Conservation (phyloP, 2,329 filamentous ascomycete genomes). For the Trichoderma endophyticum region DNA sequence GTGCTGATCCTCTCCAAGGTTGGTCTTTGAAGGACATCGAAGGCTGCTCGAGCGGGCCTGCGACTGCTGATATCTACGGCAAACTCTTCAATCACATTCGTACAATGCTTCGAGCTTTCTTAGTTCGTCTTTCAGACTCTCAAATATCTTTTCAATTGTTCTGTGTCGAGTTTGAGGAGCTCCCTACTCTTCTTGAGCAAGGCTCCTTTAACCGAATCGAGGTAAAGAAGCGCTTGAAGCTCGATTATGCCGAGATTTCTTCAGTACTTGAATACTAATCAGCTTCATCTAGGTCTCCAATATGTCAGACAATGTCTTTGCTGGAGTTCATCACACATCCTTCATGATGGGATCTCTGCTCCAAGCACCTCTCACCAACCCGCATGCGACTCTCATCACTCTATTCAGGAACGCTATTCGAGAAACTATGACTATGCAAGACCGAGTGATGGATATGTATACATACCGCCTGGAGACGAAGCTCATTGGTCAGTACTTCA, state of each 20-base stretch:
- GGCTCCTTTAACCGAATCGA: too few species aligned
- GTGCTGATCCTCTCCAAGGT: not conserved
- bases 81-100: conserved; percentile 1
- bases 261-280: too few species aligned
- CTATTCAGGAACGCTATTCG: not conserved
- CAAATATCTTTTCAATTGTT: not conserved
- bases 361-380: too few species aligned
- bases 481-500: too few species aligned
- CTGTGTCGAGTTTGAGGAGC: too few species aligned
- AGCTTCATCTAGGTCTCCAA: not conserved
- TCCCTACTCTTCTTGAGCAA: too few species aligned
- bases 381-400: conserved; percentile 8
- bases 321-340: too few species aligned
- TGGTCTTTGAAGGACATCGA: not conserved
- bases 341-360: too few species aligned
- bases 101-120: not conserved
- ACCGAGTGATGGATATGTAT: not conserved
- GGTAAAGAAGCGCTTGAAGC: not conserved
- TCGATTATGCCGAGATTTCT: too few species aligned
- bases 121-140: not conserved
- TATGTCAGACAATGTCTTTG: not conserved
- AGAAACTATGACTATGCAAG: not conserved
- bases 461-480: too few species aligned
- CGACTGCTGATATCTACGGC: conserved; percentile 5
- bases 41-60: not conserved